Evolutionary conservation across 192 early-diverging fungal genomes (phyloP).

Genomic region (Backusella westeae): DNA sequence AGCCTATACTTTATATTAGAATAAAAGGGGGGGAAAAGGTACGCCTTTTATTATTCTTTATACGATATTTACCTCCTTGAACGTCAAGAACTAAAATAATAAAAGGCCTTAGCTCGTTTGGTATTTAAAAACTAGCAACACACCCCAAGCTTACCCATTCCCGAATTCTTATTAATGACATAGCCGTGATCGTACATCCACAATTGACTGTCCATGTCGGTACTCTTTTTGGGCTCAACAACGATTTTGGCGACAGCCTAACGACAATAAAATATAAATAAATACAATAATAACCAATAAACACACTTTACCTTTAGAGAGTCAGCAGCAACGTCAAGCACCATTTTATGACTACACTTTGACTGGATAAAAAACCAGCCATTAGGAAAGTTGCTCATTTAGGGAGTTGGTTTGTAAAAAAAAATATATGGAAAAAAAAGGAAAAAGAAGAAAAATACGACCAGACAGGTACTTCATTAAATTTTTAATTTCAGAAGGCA

Average conservation of each 20-base stretch:
- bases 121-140: not conserved
- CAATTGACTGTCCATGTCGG: conserved; percentile 24
- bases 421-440: not conserved
- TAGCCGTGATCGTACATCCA: conserved; percentile 37
- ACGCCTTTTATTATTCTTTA: not conserved
- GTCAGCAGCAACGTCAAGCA: conserved; percentile 28
- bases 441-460: not conserved
- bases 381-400: conserved; percentile 21
- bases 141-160: conserved; percentile 21
- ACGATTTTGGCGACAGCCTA: conserved; percentile 27
- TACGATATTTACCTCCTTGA: conserved; percentile 22
- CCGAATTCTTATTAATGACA: conserved; percentile 36
- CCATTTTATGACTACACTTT: conserved; percentile 22
- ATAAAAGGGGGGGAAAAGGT: not conserved
- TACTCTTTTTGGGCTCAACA: conserved; percentile 25
- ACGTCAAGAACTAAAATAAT: conserved; percentile 22
- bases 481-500: not conserved
- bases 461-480: not conserved
- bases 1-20: not conserved
- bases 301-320: conserved; percentile 27
- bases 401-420: not conserved
- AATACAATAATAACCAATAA: not conserved
- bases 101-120: not conserved
- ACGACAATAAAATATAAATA: not conserved
- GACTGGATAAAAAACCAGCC: conserved; percentile 39